Evolutionary conservation across 208 protist genomes (phyloP), one percentile per base, ranked within the genome.

Genomic region (Herpetomonas muscarum): DNA sequence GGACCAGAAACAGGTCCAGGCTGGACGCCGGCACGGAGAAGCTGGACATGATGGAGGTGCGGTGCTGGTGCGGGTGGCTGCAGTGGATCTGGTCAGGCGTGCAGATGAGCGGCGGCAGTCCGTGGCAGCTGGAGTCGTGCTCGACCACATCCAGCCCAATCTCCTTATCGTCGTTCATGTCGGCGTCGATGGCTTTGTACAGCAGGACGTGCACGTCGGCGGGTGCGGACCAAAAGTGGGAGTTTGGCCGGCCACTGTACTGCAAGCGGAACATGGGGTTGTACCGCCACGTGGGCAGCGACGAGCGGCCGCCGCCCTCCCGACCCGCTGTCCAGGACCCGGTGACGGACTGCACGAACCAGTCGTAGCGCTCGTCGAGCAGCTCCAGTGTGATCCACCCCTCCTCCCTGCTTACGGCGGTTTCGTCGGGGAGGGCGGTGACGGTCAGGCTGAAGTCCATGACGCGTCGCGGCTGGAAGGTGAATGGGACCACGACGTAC

Each of bases 401-500:
- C 25, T 80, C 77, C 34, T 77, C 66, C 51, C 68, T 61, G 6
- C 31, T 50, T 28, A 55, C 15, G 9, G 58, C 51, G 1, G 56
- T 55, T 39, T 58, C 15, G 19, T 79, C 75, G 36, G 75, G 60
- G 25, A 76, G 59, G 3, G 90, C 24, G 12, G 76, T 81, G 17
- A 75, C 81, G 6, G 56, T 60, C 13, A 95, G 42, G 6, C 69
- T 72, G 46, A 82, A 95, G 15, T 49, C 21, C 46, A 87, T 49
- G 0, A 56, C 32, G n/a, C 79, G 75, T 17, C 74, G 71, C 9
- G 85, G 85, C 21, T 81, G 74, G 60, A 93, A 92, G 21, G 81
- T 86, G 58, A 76, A 92, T 1, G 89, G 85, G 76, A 95, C 89
- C 26, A 95, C 69, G 17, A 84, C 62, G 59, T 92, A 95, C 1